These are phyloP conservation scores for Mortierella claussenii DNA, from an alignment of 192 early-diverging fungal genomes.

Conservation along the genomic window DNA sequence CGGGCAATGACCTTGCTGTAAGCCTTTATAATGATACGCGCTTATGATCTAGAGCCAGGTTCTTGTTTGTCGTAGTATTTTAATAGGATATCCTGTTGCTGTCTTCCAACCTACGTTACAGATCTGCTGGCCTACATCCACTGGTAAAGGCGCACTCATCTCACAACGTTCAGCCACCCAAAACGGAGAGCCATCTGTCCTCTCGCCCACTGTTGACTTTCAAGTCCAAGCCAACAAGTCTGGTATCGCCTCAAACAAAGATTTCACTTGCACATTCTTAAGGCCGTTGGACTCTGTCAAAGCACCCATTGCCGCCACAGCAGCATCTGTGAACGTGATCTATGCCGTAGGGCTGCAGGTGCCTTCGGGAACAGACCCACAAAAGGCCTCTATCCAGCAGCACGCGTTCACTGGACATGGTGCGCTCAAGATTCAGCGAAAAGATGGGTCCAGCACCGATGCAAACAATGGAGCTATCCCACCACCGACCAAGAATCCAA, in stretches of 20 bases:
- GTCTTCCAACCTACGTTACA: too few relatives aligned
- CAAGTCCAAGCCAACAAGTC: conserved; percentile 20
- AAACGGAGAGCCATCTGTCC: conserved; percentile 7
- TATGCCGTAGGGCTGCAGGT: conserved; percentile 21
- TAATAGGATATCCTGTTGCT: too few relatives aligned
- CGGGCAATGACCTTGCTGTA: conserved; percentile 45
- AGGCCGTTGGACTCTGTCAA: conserved; percentile 19
- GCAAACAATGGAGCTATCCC: background rate
- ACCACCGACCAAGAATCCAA: background rate
- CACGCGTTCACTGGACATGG: conserved; percentile 24
- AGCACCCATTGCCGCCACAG: conserved; percentile 18
- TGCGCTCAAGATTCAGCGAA: conserved; percentile 9
- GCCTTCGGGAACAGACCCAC: conserved; percentile 11
- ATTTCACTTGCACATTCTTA: conserved; percentile 35
- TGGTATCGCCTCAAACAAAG: conserved; percentile 1
- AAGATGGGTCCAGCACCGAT: conserved; percentile 17
- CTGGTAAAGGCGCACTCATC: conserved; percentile 16
- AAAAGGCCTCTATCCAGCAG: conserved; percentile 9
- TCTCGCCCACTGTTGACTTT: background rate
- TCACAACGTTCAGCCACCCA: conserved; percentile 24
- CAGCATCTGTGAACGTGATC: conserved; percentile 15
- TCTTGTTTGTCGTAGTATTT: background rate
- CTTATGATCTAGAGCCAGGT: background rate
- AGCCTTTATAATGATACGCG: background rate
- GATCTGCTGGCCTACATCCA: conserved; percentile 36